Conservation (phyloP, 257 asterid species). For the Solanum medicagineum region DNA sequence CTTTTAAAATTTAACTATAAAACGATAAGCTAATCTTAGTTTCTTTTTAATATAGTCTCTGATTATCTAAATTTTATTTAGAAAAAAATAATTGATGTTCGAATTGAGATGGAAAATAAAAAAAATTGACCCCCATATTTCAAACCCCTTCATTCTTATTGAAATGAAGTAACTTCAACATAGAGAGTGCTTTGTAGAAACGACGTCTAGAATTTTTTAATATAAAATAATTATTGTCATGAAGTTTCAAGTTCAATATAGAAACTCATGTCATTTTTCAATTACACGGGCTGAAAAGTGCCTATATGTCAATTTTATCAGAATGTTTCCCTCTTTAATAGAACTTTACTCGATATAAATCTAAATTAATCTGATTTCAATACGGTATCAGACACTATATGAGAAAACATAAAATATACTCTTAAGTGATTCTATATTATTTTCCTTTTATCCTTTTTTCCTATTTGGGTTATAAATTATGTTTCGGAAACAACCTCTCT, state of each 20-base stretch:
- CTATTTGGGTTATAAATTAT: too few relatives aligned
- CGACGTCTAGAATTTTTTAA: too few relatives aligned
- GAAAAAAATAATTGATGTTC: neutral
- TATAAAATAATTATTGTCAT: neutral
- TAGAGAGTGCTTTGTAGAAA: neutral
- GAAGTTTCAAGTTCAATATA: neutral
- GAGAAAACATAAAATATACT: fast-evolving
- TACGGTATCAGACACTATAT: neutral
- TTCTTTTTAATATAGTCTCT: too few relatives aligned
- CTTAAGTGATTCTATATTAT: neutral
- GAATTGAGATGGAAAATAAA: neutral
- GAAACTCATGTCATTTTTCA: neutral
- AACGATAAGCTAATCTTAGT: too few relatives aligned
- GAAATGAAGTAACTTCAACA: neutral
- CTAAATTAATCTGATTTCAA: neutral
- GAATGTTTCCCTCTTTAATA: neutral
- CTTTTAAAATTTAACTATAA: neutral
- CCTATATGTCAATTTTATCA: neutral
- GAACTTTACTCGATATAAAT: fast-evolving
- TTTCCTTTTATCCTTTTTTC: neutral
- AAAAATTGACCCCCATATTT: neutral
- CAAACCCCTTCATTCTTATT: neutral
- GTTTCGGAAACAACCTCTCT: too few relatives aligned
- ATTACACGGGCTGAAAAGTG: neutral
- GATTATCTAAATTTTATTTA: too few relatives aligned